These are phyloP conservation scores for Gossypium raimondii DNA, from an alignment of 345 rosid species.

Conservation along the genomic window DNA sequence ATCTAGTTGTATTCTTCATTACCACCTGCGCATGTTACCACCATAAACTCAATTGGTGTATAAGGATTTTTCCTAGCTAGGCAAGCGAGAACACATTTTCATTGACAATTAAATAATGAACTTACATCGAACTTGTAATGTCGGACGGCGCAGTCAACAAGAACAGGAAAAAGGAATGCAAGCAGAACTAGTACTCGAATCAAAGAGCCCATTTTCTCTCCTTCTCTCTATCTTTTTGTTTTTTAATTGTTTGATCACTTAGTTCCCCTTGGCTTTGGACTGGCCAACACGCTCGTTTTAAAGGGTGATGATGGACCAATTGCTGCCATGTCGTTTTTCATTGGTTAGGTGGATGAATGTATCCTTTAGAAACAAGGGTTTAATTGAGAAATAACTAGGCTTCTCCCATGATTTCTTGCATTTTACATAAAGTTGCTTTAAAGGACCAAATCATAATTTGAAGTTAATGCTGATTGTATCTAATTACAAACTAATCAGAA, in stretches of 20 bases:
- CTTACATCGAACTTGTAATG: constrained; percentile 73
- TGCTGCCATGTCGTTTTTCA: constrained; percentile 59
- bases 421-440: constrained; percentile 32
- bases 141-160: constrained; percentile 49
- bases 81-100: not conserved
- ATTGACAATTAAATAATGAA: not conserved
- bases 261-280: constrained; percentile 21
- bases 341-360: constrained; percentile 46
- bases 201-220: constrained; percentile 30
- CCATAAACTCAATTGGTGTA: too few species aligned
- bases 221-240: not conserved
- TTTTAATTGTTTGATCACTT: constrained; percentile 6
- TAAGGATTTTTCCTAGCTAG: too few species aligned
- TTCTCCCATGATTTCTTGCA: constrained; percentile 27
- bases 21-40: constrained; percentile 43
- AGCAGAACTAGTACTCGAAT: constrained; percentile 35
- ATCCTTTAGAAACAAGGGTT: constrained; percentile 51
- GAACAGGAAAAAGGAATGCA: constrained; percentile 39
- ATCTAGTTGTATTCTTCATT: constrained; percentile 56
- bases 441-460: not conserved
- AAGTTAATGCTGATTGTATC: constrained; percentile 1
- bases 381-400: constrained; percentile 7
- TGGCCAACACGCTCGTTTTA: constrained; percentile 41
- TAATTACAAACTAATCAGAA: constrained; percentile 8
- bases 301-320: constrained; percentile 24